Percentiles rank a stretch among this genome's conserved stretches.
Conservation (phyloP, 2,329 filamentous ascomycete genomes). For the Neurospora sp. region DNA sequence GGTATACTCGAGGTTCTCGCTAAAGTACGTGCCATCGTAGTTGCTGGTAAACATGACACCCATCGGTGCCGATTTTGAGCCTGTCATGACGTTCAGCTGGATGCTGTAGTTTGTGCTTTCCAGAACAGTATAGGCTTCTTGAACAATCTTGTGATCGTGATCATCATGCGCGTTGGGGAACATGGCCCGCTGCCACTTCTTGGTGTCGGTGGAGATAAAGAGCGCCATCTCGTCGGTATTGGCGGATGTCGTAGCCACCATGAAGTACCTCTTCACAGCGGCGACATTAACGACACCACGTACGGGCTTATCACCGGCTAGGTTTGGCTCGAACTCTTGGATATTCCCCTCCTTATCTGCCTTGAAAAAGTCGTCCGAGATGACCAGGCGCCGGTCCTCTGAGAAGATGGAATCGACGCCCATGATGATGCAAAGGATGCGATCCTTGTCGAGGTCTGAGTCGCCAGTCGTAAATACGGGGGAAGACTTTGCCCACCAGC, state of each 20-base stretch:
- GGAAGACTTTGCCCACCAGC: conserved; percentile 78
- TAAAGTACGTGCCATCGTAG: conserved; percentile 94
- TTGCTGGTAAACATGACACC: conserved; percentile 92
- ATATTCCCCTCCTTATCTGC: conserved; percentile 29
- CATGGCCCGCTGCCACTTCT: conserved; percentile 82
- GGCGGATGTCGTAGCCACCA: conserved; percentile 70
- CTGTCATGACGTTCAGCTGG: conserved; percentile 84
- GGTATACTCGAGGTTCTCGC: conserved; percentile 81
- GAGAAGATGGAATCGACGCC: conserved; percentile 62
- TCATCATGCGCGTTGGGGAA: conserved; percentile 50
- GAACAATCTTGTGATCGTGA: conserved; percentile 62
- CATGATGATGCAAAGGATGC: conserved; percentile 71
- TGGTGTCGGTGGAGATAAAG: conserved; percentile 76
- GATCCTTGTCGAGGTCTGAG: conserved; percentile 53
- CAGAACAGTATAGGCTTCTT: conserved; percentile 85
- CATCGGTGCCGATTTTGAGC: conserved; percentile 56
- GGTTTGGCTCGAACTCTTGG: conserved; percentile 63
- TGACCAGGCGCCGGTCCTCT: conserved; percentile 66
- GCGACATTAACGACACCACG: conserved; percentile 75
- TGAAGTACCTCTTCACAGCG: conserved; percentile 74
- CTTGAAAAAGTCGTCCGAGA: conserved; percentile 77
- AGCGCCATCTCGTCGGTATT: conserved; percentile 85
- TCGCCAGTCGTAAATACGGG: conserved; percentile 62
- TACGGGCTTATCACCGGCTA: conserved; percentile 65
- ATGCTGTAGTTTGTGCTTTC: conserved; percentile 98